These are phyloP conservation scores for Tulasnella sp. DNA, from an alignment of 768 basidiomycete genomes.

Conservation along the genomic window DNA sequence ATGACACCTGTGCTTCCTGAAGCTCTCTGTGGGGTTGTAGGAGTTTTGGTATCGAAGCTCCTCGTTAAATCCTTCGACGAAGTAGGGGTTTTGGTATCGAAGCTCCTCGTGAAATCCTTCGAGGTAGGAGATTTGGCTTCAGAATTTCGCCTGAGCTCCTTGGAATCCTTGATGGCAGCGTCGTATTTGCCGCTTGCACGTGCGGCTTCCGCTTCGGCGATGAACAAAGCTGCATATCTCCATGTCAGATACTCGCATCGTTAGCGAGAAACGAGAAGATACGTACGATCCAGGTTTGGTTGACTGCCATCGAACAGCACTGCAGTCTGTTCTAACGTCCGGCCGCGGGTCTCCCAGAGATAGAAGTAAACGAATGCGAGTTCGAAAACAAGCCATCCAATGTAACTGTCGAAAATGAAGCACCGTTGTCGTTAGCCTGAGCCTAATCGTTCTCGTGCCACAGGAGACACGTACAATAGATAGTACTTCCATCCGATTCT, in stretches of 20 bases:
- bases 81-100: too few relatives aligned
- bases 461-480: slow-evolving; percentile 41
- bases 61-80: too few relatives aligned
- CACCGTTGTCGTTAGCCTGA: not conserved
- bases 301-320: slow-evolving; percentile 39
- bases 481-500: slow-evolving; percentile 76
- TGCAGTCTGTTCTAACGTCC: slow-evolving; percentile 40
- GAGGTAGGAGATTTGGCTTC: too few relatives aligned
- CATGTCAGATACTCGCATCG: too few relatives aligned
- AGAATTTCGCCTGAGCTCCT: too few relatives aligned
- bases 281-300: not conserved
- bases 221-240: not conserved
- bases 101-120: too few relatives aligned
- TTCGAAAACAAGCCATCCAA: slow-evolving; percentile 29
- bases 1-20: too few relatives aligned
- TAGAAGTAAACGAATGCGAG: slow-evolving; percentile 6
- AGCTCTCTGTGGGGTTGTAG: too few relatives aligned
- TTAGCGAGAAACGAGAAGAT: too few relatives aligned
- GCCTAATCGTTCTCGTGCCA: not conserved
- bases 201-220: not conserved
- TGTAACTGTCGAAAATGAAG: slow-evolving; percentile 10
- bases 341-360: slow-evolving; percentile 38
- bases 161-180: too few relatives aligned
- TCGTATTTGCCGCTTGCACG: too few relatives aligned
- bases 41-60: too few relatives aligned